Base-by-base conservation (phyloP, 805 yeast species). In the Kodamaea lidongshanica region DNA sequence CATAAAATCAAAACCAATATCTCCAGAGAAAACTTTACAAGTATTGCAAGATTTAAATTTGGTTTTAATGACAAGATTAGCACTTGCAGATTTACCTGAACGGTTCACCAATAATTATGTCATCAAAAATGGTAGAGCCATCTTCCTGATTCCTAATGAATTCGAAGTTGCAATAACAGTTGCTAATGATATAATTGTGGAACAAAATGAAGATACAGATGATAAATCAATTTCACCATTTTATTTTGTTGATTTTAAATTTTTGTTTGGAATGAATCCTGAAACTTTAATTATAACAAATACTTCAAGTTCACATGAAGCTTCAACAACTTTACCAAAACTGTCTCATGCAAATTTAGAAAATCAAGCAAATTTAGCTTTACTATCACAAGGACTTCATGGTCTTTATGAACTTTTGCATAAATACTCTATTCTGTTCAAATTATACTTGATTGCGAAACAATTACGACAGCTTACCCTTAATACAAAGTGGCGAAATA, bases 41-140 rank as follows among this genome's bases (percentile, higher is more conserved):
- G 79, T 80, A 1, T 54, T 89, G 27, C 61, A 64, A 31, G 79
- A 82, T 45, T 65, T 89, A 42, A 84, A 89, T 47, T 74, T 85
- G 20, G 68, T 77, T 16, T 56, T 88, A 10, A 72, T 88, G 2
- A 72, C 86, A 5, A 71, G 88, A 42, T 71, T 88, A 57, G 89
- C 96, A 0, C 52, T 78, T 11, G 66, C 73, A 16, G 72, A 72
- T 21, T 53, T 89, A 19, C 96, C 96, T 0, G 45, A 55, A 7
- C 70, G 72, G 22, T 82, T 84, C 42, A 57, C 73, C 19, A 34
- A 45, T 12, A 67, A 76, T 33, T 85, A 82, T 51, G 58, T 54
- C 16, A 74, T 89, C 12, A 64, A 67, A 32, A 78, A 89, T 54
- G 98, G 97, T 9, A 65, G 94, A 30, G 78, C 82, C 3, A 70